These are phyloP conservation scores for Cyamopsis tetragonoloba DNA, from an alignment of 306 rosid species.

Conservation along the genomic window DNA sequence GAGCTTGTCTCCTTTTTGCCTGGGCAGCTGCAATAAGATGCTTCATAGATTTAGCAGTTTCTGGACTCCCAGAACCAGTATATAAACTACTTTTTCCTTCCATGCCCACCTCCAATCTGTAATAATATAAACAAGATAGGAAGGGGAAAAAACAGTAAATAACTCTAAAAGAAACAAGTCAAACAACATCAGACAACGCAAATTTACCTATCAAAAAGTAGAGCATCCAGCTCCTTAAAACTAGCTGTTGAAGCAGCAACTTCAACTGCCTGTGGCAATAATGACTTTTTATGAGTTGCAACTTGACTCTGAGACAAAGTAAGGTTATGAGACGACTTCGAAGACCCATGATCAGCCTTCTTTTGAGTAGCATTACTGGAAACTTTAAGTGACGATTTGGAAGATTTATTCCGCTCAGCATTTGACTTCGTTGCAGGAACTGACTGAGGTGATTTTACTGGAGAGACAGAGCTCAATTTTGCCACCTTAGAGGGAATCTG, in stretches of 20 bases:
- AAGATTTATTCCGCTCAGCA: slow-evolving; percentile 51
- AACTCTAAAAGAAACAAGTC: not conserved
- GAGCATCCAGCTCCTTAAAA: slow-evolving; percentile 46
- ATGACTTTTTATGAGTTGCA: slow-evolving; percentile 46
- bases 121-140: slow-evolving; percentile 9
- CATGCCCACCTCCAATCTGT: slow-evolving; percentile 49
- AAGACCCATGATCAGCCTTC: slow-evolving; percentile 44
- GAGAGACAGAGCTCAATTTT: slow-evolving; percentile 51
- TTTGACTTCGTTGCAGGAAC: slow-evolving; percentile 36
- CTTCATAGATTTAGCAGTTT: slow-evolving; percentile 64
- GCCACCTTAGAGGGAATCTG: slow-evolving; percentile 45
- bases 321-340: slow-evolving; percentile 41
- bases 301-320: slow-evolving; percentile 53
- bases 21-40: slow-evolving; percentile 96
- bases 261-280: slow-evolving; percentile 43
- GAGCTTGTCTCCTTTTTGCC: slow-evolving; percentile 79
- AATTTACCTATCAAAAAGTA: slow-evolving; percentile 62
- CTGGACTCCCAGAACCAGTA: slow-evolving; percentile 60
- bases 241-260: slow-evolving; percentile 36
- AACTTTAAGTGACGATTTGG: slow-evolving; percentile 47
- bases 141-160: slow-evolving; percentile 1
- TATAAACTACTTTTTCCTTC: slow-evolving; percentile 45
- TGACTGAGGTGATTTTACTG: slow-evolving; percentile 58
- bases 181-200: slow-evolving; percentile 15
- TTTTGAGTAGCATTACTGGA: slow-evolving; percentile 45